These are phyloP conservation scores for Pseudocercospora eumusae DNA, from an alignment of 2,329 filamentous ascomycete genomes.

Conservation along the genomic window DNA sequence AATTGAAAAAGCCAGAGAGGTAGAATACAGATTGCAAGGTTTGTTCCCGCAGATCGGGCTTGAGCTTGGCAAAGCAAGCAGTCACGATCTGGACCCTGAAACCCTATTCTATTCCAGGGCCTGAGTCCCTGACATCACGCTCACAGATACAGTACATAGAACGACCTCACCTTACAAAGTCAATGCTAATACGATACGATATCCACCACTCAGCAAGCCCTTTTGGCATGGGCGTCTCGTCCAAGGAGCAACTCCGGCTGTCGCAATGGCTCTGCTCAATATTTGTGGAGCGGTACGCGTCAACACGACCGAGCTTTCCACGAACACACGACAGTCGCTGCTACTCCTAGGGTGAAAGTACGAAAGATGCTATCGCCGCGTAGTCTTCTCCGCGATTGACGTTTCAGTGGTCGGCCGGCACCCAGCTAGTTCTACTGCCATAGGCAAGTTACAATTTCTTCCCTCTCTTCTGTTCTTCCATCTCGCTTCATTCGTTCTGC, in stretches of 20 bases:
- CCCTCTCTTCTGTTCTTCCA: neutral
- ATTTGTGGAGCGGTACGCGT: slow-evolving; percentile 10
- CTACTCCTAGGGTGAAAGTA: neutral
- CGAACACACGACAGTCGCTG: slow-evolving; percentile 1
- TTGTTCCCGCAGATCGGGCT: neutral
- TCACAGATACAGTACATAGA: too few relatives aligned
- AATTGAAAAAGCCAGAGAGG: too few relatives aligned
- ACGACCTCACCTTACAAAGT: too few relatives aligned
- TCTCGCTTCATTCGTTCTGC: neutral
- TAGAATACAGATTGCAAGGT: neutral
- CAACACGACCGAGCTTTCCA: slow-evolving; percentile 2
- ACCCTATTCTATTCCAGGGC: too few relatives aligned
- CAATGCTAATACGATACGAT: too few relatives aligned
- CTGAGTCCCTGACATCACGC: too few relatives aligned
- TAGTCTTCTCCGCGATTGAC: slow-evolving; percentile 6
- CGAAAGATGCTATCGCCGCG: slow-evolving; percentile 8
- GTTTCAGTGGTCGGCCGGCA: slow-evolving; percentile 1
- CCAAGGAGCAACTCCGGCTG: neutral
- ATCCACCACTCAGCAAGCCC: too few relatives aligned
- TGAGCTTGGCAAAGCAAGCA: neutral
- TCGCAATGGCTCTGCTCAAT: neutral
- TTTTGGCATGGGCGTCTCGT: too few relatives aligned
- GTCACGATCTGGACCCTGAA: neutral
- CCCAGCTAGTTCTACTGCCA: neutral
- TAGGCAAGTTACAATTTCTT: neutral